A percentile compares a stretch with the other conserved stretches of the same genome.
Evolutionary conservation across 306 rosid genomes (phyloP).

Genomic region (Inga leiocalycina): DNA sequence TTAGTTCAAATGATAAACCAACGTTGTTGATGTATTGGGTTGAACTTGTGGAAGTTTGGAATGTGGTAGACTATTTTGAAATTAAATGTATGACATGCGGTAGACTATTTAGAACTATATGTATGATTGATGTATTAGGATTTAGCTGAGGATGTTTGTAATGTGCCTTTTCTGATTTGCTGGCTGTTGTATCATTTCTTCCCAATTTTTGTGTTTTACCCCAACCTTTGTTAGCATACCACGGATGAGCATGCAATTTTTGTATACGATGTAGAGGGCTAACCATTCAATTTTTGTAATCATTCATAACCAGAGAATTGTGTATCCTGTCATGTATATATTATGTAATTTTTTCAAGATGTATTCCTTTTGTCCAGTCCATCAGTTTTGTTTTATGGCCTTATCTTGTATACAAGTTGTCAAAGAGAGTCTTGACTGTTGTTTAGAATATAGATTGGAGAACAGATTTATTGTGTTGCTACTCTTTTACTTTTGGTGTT

Average conservation of each 20-base stretch:
- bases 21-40: conserved; percentile 68
- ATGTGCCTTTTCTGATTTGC: conserved; percentile 61
- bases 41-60: conserved; percentile 66
- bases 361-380: conserved; percentile 4
- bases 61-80: conserved; percentile 67
- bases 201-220: conserved; percentile 31
- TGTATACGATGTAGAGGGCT: conserved; percentile 58
- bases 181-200: conserved; percentile 60
- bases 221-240: conserved; percentile 39
- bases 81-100: conserved; percentile 61
- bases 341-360: conserved; percentile 19
- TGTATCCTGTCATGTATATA: conserved; percentile 48
- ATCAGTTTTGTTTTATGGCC: conserved; percentile 27
- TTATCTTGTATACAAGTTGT: conserved; percentile 22
- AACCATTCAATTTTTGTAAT: conserved; percentile 58
- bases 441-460: conserved; percentile 6
- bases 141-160: conserved; percentile 70
- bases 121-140: conserved; percentile 79
- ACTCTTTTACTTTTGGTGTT: neutral
- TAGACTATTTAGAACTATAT: conserved; percentile 57
- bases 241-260: conserved; percentile 46
- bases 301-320: conserved; percentile 46
- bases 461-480: neutral
- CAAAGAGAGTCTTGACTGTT: conserved; percentile 2
- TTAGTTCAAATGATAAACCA: conserved; percentile 59